Evolutionary conservation across 345 rosid species (phyloP), one percentile per base, ranked within the genome.

Genomic region (Citrus sinensis): DNA sequence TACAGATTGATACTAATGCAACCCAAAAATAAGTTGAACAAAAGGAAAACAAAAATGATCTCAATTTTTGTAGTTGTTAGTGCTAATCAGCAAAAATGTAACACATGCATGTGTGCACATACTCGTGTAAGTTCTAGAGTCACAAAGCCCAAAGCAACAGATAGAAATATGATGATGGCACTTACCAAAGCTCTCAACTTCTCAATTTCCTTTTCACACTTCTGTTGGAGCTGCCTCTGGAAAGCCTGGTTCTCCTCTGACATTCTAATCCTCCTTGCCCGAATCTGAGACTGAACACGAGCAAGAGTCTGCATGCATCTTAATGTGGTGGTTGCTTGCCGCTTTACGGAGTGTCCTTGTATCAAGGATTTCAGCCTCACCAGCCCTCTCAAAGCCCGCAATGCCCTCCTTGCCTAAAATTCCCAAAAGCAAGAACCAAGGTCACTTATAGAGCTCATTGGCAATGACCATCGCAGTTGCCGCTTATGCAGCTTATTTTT

Each of bases 221-320:
- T 91, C 71, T 87, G 94, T 80, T 92, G 94, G 81, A 93, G 86
- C 78, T 87, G 92, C 78, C 85, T 82, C 37, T 79, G 90, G 64
- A 84, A 86, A 86, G 85, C 92, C 69, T 85, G 93, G 84, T 94
- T 96, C 85, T 96, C 97, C 81, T 91, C 93, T 3, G 94, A 86
- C 86, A 92, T 87, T 76, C 97, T 82, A 13, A 85, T 84, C 84
- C 98, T 92, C 86, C 98, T 86, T 9, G 86, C 87, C 27, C 89
- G 88, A 80, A 96, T 82, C 81, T 91, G 97, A 78, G 94, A 84
- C 79, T 96, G 99, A 63, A 96, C 78, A 27, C 89, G 87, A 75
- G 95, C 90, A 35, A 94, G 89, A 71, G 97, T 90, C 85, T 94
- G 98, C 99, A 96, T 96, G 86, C 95, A 91, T 49, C 82, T 88